phyloP scores from a whole-genome alignment of 2,329 filamentous ascomycete genomes.

The Penicillium sp. region DNA sequence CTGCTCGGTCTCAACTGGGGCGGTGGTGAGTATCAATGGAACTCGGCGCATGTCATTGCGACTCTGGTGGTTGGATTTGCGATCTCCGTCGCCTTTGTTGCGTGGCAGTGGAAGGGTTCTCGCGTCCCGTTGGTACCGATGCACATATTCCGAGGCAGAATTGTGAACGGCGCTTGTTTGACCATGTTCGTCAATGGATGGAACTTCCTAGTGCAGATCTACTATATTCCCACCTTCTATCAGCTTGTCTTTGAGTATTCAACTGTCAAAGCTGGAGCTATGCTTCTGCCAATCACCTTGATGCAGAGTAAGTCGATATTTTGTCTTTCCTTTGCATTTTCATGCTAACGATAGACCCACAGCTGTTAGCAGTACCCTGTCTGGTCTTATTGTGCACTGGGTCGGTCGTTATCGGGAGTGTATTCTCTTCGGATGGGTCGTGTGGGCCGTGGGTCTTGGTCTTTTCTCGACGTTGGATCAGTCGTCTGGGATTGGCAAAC shows the following conservation, averaged over 20 bases:
- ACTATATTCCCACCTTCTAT: constrained; percentile 66
- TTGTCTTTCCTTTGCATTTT: neutral
- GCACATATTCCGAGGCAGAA: constrained; percentile 58
- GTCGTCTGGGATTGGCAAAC: constrained; percentile 54
- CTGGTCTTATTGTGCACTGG: constrained; percentile 59
- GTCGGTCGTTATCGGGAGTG: constrained; percentile 58
- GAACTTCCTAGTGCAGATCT: constrained; percentile 64
- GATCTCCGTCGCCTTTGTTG: constrained; percentile 33
- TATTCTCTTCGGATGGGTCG: constrained; percentile 58
- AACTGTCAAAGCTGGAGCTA: constrained; percentile 53
- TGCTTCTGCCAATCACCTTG: constrained; percentile 56
- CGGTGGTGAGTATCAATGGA: constrained; percentile 63
- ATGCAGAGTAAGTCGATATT: constrained; percentile 43
- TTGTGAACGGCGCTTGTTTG: constrained; percentile 60
- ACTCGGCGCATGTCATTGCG: constrained; percentile 58
- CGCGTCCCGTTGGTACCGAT: constrained; percentile 38
- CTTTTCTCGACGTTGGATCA: constrained; percentile 58
- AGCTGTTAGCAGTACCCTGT: constrained; percentile 55
- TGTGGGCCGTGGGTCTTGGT: constrained; percentile 58
- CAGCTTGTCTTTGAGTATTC: constrained; percentile 58
- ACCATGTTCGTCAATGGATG: constrained; percentile 64
- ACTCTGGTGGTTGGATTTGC: constrained; percentile 57
- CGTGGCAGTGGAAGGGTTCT: constrained; percentile 41
- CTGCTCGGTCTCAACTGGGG: constrained; percentile 63
- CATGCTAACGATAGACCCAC: constrained; percentile 44